Evolutionary conservation across 345 rosid species (phyloP), one percentile per base, ranked within the genome.

Genomic region (Clarkia xantiana): DNA sequence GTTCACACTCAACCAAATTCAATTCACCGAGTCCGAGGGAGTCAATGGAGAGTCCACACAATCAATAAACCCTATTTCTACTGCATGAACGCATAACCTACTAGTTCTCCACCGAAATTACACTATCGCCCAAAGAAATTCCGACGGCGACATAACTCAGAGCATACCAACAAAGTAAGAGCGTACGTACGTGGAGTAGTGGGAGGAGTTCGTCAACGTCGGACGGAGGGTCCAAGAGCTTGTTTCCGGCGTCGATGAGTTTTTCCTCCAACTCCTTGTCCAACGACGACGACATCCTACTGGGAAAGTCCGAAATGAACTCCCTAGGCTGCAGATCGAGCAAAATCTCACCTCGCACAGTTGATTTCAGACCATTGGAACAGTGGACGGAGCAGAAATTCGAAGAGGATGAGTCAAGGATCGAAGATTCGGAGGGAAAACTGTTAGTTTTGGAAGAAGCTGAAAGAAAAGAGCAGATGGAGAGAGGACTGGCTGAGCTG

Each of bases 161-260:
- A 7, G 11, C 18, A 18, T 12, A 13, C 19, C 2, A n/a, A 13
- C 47, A 51, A 9, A 34, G 13, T 3, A 8, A 11, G 39, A 49
- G 14, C 39, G 52, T 13, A 68, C 97, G 38, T 59, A 82, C 98
- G 39, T 91, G 89, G 8, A 91, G 94, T 54, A 87, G 81, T 59
- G 75, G 54, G 61, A 91, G 86, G 57, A 91, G 90, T 44, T 76
- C 85, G 10, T 82, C 87, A 18, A 74, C 69, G 3, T 85, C 64
- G 34, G 82, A 53, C 49, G 95, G 81, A n/a, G 88, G 84, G 52
- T 72, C 67, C 18, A 71, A n/a, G 36, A 93, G 88, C 74, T 55
- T 75, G 14, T 69, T 73, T 13, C 88, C 96, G 34, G 94, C 84
- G 51, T 82, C 84, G 62, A 47, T 6, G 48, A 93, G 76, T 77